Conservation (phyloP, 257 asterid genomes). For the Henckelia pumila region DNA sequence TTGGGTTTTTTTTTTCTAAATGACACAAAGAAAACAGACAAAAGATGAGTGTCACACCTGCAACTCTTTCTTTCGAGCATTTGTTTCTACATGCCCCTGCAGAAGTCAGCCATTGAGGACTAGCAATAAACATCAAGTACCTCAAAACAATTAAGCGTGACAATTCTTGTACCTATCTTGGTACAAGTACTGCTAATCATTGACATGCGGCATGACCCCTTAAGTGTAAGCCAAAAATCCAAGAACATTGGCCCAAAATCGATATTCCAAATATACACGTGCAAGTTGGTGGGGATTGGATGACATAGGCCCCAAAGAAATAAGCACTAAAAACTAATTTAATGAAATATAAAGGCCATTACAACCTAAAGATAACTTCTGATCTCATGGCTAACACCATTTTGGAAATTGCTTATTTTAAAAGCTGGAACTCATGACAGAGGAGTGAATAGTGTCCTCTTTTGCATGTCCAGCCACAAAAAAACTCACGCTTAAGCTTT, state of each 20-base stretch:
- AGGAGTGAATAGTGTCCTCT: background rate
- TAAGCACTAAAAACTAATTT: background rate
- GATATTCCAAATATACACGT: too few species aligned
- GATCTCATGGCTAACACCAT: background rate
- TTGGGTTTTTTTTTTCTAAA: background rate
- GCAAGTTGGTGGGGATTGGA: too few species aligned
- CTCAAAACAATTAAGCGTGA: background rate
- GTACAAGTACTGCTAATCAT: too few species aligned
- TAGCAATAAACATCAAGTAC: background rate
- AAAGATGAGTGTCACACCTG: conserved; percentile 23
- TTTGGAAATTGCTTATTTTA: too few species aligned
- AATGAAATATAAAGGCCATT: background rate
- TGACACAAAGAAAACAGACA: background rate
- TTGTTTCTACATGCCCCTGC: conserved; percentile 36
- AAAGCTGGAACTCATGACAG: background rate
- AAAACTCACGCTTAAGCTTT: background rate
- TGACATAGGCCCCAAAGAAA: background rate
- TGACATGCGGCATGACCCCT: too few species aligned
- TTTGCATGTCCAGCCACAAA: background rate
- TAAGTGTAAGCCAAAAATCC: too few species aligned
- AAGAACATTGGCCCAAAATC: too few species aligned
- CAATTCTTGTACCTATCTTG: too few species aligned
- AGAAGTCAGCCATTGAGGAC: conserved; percentile 15
- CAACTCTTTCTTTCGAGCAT: conserved; percentile 18
- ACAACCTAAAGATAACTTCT: background rate